phyloP scores from a whole-genome alignment of 306 rosid genomes.

The Alnus rubra region DNA sequence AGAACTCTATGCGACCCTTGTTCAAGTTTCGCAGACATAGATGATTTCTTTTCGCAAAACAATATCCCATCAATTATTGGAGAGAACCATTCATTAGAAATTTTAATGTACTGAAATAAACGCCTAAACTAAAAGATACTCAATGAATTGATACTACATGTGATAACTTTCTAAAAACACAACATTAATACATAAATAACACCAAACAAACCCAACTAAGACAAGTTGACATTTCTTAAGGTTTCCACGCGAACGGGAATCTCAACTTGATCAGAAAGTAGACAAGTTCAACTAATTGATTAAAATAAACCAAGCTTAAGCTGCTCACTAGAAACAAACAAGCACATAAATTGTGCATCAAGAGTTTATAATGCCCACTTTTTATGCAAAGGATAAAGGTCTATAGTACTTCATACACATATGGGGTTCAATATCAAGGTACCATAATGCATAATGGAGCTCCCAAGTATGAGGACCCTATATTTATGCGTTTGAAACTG shows the following conservation, averaged over 20 bases:
- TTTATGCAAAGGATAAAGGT: neutral
- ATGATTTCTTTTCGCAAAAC: neutral
- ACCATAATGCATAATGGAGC: neutral
- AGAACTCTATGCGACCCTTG: neutral
- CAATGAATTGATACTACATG: neutral
- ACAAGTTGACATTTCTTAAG: neutral
- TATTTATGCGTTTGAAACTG: neutral
- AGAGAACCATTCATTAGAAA: neutral
- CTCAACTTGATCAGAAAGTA: neutral
- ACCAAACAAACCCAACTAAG: too few species aligned
- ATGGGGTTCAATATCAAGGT: neutral
- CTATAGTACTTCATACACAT: neutral
- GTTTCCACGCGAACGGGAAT: neutral
- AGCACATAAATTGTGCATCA: neutral
- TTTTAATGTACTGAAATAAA: neutral
- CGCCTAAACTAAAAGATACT: neutral
- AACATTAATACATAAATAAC: too few species aligned
- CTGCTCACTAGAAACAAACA: neutral
- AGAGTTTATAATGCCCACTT: too few species aligned
- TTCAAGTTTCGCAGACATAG: neutral
- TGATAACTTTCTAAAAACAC: neutral
- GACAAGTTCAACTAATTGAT: neutral
- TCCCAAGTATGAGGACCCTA: neutral
- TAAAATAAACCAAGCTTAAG: neutral
- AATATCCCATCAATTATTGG: neutral